Base-by-base conservation (phyloP, 305 asterid genomes). In the Fraxinus nigra region DNA sequence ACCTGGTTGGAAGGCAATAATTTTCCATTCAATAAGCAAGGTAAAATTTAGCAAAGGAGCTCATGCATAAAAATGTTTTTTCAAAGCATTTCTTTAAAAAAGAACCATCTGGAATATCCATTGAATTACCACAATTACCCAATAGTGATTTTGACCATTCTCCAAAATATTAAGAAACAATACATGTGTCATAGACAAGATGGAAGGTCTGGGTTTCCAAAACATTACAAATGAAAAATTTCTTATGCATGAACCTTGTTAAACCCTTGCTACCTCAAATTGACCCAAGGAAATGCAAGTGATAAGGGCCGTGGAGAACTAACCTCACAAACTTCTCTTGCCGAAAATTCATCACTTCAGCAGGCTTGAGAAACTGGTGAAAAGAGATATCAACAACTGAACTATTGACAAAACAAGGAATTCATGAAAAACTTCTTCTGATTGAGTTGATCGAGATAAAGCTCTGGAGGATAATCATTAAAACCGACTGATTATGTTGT, bases 241-340 rank as follows among this genome's bases (percentile, higher is more conserved):
- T 56, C 65, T 56, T 56, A 56, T n/a, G 63, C 24, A 18, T 56
- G 65, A 56, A 18, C 65, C 10, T 56, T 18, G 65, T 0, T 22
- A 56, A 18, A 56, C 65, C 65, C 26, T 56, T 18, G 80, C 63
- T 33, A 51, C 56, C 82, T 63, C 40, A 22, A 80, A 79, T 14
- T 35, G 32, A 26, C 72, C 37, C 78, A 72, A 38, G 32, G 40
- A 75, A 37, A 79, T 80, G 69, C 76, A 83, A 72, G 73, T 32
- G 20, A 33, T 65, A 82, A 75, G 82, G 84, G 78, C 59, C 48
- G 30, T 2, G 11, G 43, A 35, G 40, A 86, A 85, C 92, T 79
- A 78, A 90, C 92, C 92, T 88, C 80, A 88, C 92, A 72, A 85
- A 85, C 83, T 86, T 86, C 79, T 86, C 87, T 14, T 81, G 85